phyloP scores from a whole-genome alignment of 805 yeast genomes.

The Zygoascus bituminiphila region DNA sequence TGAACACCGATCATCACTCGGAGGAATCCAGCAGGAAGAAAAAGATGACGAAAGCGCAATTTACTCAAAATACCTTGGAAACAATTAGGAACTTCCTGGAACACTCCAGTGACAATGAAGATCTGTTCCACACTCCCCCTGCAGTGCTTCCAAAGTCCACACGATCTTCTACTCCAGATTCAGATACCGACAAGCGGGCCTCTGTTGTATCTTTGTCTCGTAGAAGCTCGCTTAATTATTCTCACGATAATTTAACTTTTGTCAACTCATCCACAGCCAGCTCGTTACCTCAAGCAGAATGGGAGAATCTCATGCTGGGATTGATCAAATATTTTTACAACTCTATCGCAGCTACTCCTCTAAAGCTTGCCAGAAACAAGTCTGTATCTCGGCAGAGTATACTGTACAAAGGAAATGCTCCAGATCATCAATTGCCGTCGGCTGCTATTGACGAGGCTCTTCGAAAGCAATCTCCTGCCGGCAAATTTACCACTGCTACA shows the following conservation, averaged over 20 bases:
- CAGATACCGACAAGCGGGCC: neutral
- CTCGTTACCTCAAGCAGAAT: constrained; percentile 11
- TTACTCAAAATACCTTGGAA: constrained; percentile 19
- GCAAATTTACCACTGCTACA: neutral
- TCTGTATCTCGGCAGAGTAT: neutral
- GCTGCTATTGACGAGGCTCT: neutral
- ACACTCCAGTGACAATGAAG: constrained; percentile 11
- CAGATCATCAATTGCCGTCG: neutral
- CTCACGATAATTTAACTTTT: neutral
- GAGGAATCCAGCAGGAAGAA: constrained; percentile 27
- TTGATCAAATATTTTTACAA: constrained; percentile 18
- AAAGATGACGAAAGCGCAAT: constrained; percentile 30
- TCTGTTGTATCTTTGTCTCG: neutral
- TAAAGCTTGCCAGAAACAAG: constrained; percentile 13
- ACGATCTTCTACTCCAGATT: neutral
- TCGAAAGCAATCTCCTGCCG: neutral
- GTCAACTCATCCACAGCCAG: constrained; percentile 3
- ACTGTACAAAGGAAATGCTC: neutral
- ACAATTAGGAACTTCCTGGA: constrained; percentile 13
- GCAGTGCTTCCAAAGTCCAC: neutral
- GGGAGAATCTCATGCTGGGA: constrained; percentile 15
- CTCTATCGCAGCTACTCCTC: constrained; percentile 20
- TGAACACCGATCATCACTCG: constrained; percentile 72
- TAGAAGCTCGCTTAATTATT: neutral
- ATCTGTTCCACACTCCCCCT: neutral